Evolutionary conservation across 257 asterid genomes (phyloP), one percentile per base, ranked within the genome.

Genomic region (Thymus quinquecostatus): DNA sequence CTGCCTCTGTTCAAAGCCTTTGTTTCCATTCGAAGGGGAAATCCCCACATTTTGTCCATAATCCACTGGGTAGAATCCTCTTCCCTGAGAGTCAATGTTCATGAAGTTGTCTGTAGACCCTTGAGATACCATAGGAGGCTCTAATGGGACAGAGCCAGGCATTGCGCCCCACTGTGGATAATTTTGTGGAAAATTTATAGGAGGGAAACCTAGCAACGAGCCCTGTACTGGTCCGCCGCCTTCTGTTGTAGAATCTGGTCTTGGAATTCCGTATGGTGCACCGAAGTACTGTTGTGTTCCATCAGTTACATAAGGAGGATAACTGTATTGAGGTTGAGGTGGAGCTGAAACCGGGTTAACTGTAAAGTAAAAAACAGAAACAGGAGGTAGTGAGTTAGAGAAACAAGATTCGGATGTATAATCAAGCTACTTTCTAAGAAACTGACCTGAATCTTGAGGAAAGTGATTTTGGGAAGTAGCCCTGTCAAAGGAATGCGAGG

Each of bases 121-220:
- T 69, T 84, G 89, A 73, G 88, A 80, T 32, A 75, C 75, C 82
- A 77, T 54, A 13, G 96, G 85, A 71, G 87, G 78, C 59, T 90
- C 96, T 57, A 90, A 69, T 43, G 86, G 86, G 65, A 81, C 86
- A 13, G 79, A 76, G 49, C 75, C 77, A 2, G 86, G 95, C 34
- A 79, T 87, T 85, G 85, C 40, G 60, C 79, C 86, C 99, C 99
- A 92, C n/a, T 81, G 96, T 67, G 97, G 84, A 74, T 84, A 89
- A 61, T 77, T 79, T 65, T 83, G 95, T n/a, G 85, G 68, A 48
- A 80, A 88, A 79, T 81, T 88, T 77, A 82, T 69, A 34, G 83
- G 90, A 1, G 87, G 84, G 86, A 86, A 90, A 60, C 92, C 91
- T 60, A 79, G 74, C 59, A 85, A 49, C 2, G 91, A 78, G 56